These are phyloP conservation scores for Biscogniauxia mediterranea DNA, from an alignment of 2,329 filamentous ascomycete species.

Conservation along the genomic window DNA sequence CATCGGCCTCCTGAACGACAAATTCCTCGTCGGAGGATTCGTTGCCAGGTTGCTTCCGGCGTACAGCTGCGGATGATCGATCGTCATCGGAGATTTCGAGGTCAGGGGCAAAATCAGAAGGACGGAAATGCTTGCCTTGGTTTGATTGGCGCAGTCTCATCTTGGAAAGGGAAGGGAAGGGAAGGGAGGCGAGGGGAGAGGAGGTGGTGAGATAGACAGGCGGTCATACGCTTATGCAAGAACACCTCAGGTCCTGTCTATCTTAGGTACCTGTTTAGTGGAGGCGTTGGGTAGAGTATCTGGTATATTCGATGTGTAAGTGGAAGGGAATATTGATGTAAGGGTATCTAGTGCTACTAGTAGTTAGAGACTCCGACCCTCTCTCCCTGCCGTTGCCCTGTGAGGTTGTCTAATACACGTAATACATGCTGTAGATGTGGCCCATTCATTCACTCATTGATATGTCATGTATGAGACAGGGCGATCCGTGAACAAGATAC, in stretches of 20 bases:
- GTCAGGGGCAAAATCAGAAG: constrained; percentile 17
- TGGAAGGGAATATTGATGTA: background rate
- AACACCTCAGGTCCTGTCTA: background rate
- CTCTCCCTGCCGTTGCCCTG: background rate
- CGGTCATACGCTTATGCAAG: constrained; percentile 10
- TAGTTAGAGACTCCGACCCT: no score
- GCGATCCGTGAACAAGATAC: no score
- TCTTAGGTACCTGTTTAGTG: background rate
- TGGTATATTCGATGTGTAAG: no score
- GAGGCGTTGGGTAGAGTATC: background rate
- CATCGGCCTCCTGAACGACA: constrained; percentile 17
- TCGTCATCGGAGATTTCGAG: constrained; percentile 26
- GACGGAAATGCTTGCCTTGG: constrained; percentile 24
- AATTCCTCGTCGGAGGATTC: constrained; percentile 30
- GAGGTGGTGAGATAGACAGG: background rate
- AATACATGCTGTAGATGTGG: background rate
- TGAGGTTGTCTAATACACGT: background rate
- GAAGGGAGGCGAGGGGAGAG: background rate
- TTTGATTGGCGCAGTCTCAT: constrained; percentile 34
- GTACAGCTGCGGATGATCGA: background rate
- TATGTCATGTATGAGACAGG: no score
- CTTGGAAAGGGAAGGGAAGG: constrained; percentile 7
- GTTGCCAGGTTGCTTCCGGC: constrained; percentile 6
- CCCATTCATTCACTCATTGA: background rate
- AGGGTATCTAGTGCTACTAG: background rate